Conservation (phyloP, 805 yeast genomes). For the Ogataea paraovalis region DNA sequence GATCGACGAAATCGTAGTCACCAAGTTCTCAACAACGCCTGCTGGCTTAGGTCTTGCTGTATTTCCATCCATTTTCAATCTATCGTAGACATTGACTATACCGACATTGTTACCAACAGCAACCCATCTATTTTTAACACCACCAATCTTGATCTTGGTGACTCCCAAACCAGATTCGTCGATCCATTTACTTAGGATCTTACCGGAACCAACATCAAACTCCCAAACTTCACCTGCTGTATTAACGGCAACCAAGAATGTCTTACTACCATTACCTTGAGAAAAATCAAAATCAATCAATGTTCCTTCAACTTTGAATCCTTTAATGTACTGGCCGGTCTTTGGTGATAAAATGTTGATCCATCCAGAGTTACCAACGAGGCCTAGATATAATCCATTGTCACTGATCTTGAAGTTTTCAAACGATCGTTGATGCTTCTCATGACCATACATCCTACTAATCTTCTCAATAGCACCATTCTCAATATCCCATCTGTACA, state of each 20-base stretch:
- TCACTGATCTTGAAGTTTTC: conserved; percentile 80
- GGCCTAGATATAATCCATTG: conserved; percentile 66
- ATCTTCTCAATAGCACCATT: conserved; percentile 70
- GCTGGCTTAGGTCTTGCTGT: conserved; percentile 44
- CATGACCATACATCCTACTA: conserved; percentile 89
- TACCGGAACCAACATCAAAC: conserved; percentile 51
- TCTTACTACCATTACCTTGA: conserved; percentile 31
- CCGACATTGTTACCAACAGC: conserved; percentile 92
- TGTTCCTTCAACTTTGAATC: conserved; percentile 85
- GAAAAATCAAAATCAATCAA: conserved; percentile 77
- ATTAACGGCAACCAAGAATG: conserved; percentile 57
- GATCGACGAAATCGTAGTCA: conserved; percentile 72
- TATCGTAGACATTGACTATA: conserved; percentile 81
- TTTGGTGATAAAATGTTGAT: conserved; percentile 70
- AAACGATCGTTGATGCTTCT: conserved; percentile 75
- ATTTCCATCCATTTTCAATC: conserved; percentile 21
- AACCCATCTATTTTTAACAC: conserved; percentile 66
- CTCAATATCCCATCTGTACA: conserved; percentile 85
- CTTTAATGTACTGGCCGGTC: conserved; percentile 83
- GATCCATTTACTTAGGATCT: conserved; percentile 66
- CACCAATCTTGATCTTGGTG: conserved; percentile 72
- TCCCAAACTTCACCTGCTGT: conserved; percentile 88
- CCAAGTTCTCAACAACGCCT: conserved; percentile 69
- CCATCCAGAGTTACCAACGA: conserved; percentile 89
- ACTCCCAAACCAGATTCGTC: conserved; percentile 85